Conservation (phyloP, 2,329 filamentous ascomycete species). For the Colletotrichum magnum region DNA sequence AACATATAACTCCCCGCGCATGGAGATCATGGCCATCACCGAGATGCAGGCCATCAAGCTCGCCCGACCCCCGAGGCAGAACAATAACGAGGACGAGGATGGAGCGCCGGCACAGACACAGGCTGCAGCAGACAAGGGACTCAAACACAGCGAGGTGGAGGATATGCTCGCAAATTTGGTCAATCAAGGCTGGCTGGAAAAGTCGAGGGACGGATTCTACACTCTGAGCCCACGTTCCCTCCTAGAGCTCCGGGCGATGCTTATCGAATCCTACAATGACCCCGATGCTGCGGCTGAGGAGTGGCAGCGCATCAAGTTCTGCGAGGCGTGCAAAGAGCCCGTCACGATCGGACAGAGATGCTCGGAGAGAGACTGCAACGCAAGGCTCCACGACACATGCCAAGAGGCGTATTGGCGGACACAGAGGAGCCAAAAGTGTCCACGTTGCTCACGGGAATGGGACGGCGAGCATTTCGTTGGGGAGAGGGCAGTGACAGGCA, state of each 20-base stretch:
- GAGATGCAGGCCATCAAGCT: slow-evolving; percentile 84
- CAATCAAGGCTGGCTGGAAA: slow-evolving; percentile 87
- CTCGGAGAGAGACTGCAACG: slow-evolving; percentile 74
- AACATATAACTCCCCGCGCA: slow-evolving; percentile 82
- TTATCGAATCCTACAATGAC: slow-evolving; percentile 93
- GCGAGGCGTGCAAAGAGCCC: slow-evolving; percentile 89
- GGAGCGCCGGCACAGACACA: slow-evolving; percentile 52
- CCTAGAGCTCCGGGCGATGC: slow-evolving; percentile 87
- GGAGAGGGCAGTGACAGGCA: slow-evolving; percentile 69
- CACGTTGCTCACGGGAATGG: slow-evolving; percentile 70
- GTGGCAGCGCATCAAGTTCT: slow-evolving; percentile 85
- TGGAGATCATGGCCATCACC: slow-evolving; percentile 87
- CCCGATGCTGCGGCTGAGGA: slow-evolving; percentile 70
- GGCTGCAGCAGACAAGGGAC: slow-evolving; percentile 61
- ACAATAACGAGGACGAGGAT: slow-evolving; percentile 49
- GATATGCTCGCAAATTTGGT: slow-evolving; percentile 78
- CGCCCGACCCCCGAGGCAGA: slow-evolving; percentile 63
- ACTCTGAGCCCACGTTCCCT: slow-evolving; percentile 82
- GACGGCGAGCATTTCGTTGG: slow-evolving; percentile 65
- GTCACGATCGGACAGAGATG: slow-evolving; percentile 89
- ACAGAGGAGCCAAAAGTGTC: slow-evolving; percentile 74
- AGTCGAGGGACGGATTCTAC: slow-evolving; percentile 80
- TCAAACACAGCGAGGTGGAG: slow-evolving; percentile 86
- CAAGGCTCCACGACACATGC: slow-evolving; percentile 84
- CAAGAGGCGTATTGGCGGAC: slow-evolving; percentile 80